Percentiles rank a stretch among this genome's conserved stretches.
phyloP scores from a whole-genome alignment of 1,284 basidiomycete species.

The Kalmanozyma brasiliensis region DNA sequence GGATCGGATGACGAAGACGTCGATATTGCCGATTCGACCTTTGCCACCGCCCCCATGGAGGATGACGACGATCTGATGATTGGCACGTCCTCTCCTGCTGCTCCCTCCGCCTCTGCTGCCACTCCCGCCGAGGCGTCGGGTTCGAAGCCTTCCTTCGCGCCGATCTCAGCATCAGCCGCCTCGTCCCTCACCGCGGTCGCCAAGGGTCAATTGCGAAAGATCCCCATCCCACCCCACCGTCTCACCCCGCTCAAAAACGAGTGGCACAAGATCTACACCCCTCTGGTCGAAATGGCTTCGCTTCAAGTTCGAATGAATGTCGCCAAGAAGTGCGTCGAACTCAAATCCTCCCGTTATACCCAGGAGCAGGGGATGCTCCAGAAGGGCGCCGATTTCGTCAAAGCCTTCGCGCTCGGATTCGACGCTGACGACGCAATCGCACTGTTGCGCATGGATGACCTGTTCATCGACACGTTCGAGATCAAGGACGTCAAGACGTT shows the following conservation, averaged over 20 bases:
- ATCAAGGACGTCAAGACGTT: constrained; percentile 99
- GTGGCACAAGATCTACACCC: constrained; percentile 96
- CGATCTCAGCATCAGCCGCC: constrained; percentile 20
- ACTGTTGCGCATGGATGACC: constrained; percentile 90
- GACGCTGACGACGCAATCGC: constrained; percentile 89
- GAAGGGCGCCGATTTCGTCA: constrained; percentile 97
- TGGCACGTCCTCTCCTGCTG: constrained; percentile 10
- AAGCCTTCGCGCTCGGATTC: constrained; percentile 93
- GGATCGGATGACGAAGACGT: constrained; percentile 41
- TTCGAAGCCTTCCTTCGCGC: constrained; percentile 26
- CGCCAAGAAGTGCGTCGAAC: constrained; percentile 85
- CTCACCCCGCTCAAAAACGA: constrained; percentile 97
- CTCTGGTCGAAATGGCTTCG: constrained; percentile 91
- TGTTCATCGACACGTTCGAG: constrained; percentile 96
- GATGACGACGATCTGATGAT: constrained; percentile 54
- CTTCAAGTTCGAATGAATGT: constrained; percentile 98
- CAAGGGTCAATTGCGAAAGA: constrained; percentile 66
- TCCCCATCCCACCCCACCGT: constrained; percentile 93
- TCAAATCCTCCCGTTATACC: constrained; percentile 94
- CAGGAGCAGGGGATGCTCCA: constrained; percentile 74
- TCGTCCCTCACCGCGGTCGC: constrained; percentile 35
- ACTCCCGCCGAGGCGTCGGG: neutral
- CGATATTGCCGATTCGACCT: constrained; percentile 33
- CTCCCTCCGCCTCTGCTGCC: constrained; percentile 1
- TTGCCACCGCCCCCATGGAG: constrained; percentile 18